Evolutionary conservation across 2,329 filamentous ascomycete species (phyloP).

Genomic region (Pseudogymnoascus sp.): DNA sequence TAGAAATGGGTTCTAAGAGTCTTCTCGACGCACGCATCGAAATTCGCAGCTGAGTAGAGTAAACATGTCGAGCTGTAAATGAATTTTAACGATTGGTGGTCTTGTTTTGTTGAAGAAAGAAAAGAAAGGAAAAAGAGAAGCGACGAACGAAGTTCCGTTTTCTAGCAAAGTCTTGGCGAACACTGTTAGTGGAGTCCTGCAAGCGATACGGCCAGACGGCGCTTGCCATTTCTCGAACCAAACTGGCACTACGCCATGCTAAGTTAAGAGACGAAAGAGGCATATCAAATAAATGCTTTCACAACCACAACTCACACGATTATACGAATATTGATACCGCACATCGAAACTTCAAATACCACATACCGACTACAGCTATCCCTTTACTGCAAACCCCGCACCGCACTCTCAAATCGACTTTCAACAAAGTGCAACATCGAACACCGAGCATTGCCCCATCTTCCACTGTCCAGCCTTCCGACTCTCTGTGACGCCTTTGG

Average conservation of each 20-base stretch:
- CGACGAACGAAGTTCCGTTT: slow-evolving; percentile 2
- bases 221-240: slow-evolving; percentile 8
- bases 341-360: not conserved
- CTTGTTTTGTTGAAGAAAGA: slow-evolving; percentile 38
- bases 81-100: slow-evolving; percentile 64
- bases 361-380: not conserved
- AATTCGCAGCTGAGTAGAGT: slow-evolving; percentile 56
- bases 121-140: slow-evolving; percentile 26
- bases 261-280: slow-evolving; percentile 8
- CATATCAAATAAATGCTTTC: slow-evolving; percentile 10
- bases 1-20: slow-evolving; percentile 53
- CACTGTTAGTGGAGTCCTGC: slow-evolving; percentile 3
- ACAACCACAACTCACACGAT: slow-evolving; percentile 1
- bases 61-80: slow-evolving; percentile 50
- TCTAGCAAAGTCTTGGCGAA: slow-evolving; percentile 5
- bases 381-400: not conserved
- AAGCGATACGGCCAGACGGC: slow-evolving; percentile 9
- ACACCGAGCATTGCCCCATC: not conserved
- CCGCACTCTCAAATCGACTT: not conserved
- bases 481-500: not conserved
- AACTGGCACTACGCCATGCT: slow-evolving; percentile 9
- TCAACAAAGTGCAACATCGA: not conserved
- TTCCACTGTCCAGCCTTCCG: slow-evolving; percentile 8
- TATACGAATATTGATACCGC: slow-evolving; percentile 9
- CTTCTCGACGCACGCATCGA: slow-evolving; percentile 65